Conservation (phyloP, 108 stramenopile species). For the Halocafeteria seosinensis region DNA sequence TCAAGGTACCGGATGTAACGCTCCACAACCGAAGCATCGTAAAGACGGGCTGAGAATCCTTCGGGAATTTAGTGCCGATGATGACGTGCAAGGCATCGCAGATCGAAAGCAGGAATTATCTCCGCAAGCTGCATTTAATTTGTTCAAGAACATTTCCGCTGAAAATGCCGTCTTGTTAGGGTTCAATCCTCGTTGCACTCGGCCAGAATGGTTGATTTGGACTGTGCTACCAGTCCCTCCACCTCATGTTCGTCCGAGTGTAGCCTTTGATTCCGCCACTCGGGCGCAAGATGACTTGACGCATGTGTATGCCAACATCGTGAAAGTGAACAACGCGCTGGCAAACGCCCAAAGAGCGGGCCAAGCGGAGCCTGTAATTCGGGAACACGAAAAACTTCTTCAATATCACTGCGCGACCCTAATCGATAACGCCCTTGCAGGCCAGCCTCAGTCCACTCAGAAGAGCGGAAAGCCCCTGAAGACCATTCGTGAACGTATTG, state of each 20-base stretch:
- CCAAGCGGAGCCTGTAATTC: slow-evolving; percentile 70
- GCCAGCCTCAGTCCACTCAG: slow-evolving; percentile 73
- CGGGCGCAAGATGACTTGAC: slow-evolving; percentile 88
- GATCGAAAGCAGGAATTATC: slow-evolving; percentile 77
- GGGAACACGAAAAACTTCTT: slow-evolving; percentile 79
- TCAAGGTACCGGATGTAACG: no score
- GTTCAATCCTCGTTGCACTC: slow-evolving; percentile 64
- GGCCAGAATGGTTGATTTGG: slow-evolving; percentile 85
- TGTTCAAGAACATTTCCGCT: slow-evolving; percentile 73
- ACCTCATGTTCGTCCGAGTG: slow-evolving; percentile 87
- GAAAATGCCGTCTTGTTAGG: slow-evolving; percentile 71
- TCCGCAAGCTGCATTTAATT: slow-evolving; percentile 60
- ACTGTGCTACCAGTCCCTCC: slow-evolving; percentile 92
- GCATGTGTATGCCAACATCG: slow-evolving; percentile 81
- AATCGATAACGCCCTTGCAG: slow-evolving; percentile 76
- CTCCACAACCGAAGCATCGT: no score
- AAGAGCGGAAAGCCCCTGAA: slow-evolving; percentile 87
- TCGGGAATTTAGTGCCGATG: no score
- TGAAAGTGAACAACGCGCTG: slow-evolving; percentile 79
- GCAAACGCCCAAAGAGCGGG: slow-evolving; percentile 65
- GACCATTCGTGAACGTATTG: slow-evolving; percentile 74
- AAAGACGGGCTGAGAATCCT: no score
- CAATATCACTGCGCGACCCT: slow-evolving; percentile 80
- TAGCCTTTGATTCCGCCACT: slow-evolving; percentile 49
- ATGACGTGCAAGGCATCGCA: slow-evolving; percentile 29